Evolutionary conservation across 2,329 filamentous ascomycete genomes (phyloP).

Genomic region (Endoconidiophora laricicola): DNA sequence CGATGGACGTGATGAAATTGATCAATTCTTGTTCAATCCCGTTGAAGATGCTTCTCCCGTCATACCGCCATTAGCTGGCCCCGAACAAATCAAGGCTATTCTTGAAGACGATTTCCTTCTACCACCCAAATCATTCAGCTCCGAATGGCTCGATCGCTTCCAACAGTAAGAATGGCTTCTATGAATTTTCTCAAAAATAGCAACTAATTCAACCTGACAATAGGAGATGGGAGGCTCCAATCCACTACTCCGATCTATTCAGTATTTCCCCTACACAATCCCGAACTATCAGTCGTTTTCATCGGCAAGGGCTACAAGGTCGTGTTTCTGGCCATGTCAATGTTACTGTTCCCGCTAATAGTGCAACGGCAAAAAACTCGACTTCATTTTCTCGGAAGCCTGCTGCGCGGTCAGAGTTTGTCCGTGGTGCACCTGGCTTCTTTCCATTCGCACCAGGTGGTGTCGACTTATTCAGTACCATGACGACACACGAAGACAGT

Average conservation of each 20-base stretch:
- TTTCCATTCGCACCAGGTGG: constrained; percentile 90
- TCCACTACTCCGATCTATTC: constrained; percentile 72
- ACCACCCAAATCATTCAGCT: constrained; percentile 63
- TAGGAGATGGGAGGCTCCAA: constrained; percentile 58
- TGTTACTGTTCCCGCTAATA: constrained; percentile 77
- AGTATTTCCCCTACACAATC: constrained; percentile 80
- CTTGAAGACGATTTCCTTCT: constrained; percentile 65
- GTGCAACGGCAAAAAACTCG: constrained; percentile 85
- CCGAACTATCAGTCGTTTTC: constrained; percentile 85
- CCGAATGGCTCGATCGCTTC: constrained; percentile 72
- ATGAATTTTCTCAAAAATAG: neutral
- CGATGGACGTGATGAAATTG: constrained; percentile 6
- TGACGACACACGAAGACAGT: constrained; percentile 70
- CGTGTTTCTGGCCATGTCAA: constrained; percentile 87
- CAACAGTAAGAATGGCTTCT: constrained; percentile 45
- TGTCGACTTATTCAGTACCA: constrained; percentile 69
- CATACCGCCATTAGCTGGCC: constrained; percentile 15
- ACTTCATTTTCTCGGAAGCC: constrained; percentile 79
- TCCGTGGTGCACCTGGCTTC: constrained; percentile 80
- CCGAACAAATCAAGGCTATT: constrained; percentile 47
- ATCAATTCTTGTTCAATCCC: constrained; percentile 7
- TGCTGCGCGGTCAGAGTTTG: constrained; percentile 74
- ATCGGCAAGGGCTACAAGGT: constrained; percentile 78
- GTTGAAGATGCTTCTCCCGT: neutral
- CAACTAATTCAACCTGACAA: neutral